These are phyloP conservation scores for Candida sp. DNA, from an alignment of 1,139 yeast genomes.

Conservation along the genomic window DNA sequence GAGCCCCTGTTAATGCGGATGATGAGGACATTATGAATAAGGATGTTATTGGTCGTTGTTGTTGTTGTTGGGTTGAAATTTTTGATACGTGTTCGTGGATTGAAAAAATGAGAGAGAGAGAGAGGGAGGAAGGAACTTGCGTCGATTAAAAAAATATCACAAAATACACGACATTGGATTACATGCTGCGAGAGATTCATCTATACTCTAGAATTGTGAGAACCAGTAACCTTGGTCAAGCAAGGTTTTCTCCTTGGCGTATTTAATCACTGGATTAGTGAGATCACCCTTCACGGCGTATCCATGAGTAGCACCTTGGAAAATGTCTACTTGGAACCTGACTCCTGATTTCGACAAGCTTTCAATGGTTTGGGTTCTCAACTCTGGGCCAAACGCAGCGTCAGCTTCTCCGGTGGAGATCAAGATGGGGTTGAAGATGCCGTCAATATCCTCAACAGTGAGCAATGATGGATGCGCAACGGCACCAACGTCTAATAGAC, in stretches of 20 bases:
- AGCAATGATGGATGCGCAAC: constrained; percentile 83
- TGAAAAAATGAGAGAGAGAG: neutral
- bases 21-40: constrained; percentile 6
- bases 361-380: constrained; percentile 64
- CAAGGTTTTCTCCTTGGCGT: constrained; percentile 73
- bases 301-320: constrained; percentile 71
- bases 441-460: constrained; percentile 61
- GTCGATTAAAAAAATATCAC: neutral
- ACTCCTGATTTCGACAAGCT: constrained; percentile 41
- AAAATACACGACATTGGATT: neutral
- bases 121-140: neutral
- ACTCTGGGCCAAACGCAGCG: constrained; percentile 58
- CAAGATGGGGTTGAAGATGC: constrained; percentile 39
- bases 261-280: constrained; percentile 51
- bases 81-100: neutral
- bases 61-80: neutral
- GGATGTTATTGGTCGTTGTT: neutral
- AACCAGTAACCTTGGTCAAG: constrained; percentile 45
- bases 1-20: constrained; percentile 27
- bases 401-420: constrained; percentile 79
- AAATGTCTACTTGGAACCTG: constrained; percentile 61
- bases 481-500: constrained; percentile 62
- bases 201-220: neutral
- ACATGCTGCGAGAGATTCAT: neutral
- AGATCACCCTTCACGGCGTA: constrained; percentile 78